Base-by-base conservation (phyloP, 495 filamentous ascomycete genomes). In the Xylaria cubensis region DNA sequence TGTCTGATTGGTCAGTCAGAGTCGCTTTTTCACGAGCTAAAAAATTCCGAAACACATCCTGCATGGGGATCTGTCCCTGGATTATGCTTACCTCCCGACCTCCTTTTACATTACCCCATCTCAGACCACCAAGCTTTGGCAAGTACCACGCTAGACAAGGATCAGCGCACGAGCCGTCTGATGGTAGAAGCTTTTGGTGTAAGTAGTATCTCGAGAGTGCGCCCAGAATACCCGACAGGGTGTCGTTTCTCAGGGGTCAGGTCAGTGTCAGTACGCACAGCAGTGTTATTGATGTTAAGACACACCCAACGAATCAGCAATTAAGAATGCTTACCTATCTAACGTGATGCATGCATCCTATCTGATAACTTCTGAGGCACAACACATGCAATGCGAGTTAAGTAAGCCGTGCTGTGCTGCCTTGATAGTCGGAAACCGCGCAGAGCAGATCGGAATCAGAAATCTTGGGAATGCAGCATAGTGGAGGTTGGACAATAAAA, bases 1-100 rank as follows among this genome's bases (percentile, higher is more conserved):
- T 32, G 7, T 74, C 41, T 77, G 24, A 78, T 78, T 78, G 76
- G 76, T 34, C 7, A 67, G 65, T 10, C 50, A 56, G 65, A 50
- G 32, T 36, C 29, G 9, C 17, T 2, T 17, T 26, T 39, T 36
- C 7, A 56, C 17, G 36, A 67, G 65, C 41, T 53, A 67, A 56
- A 67, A n/a, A n/a, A 17, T 21, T 56, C 50, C 36, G 65, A 67
- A 67, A 67, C 65, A 44, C 48, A 56, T 44, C 36, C 29, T 67
- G 46, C 44, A 17, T 53, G 48, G 46, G 46, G 64, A 3, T 13
- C 29, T 50, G 13, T 34, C 32, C 24, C 32, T 64, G 62, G 64
- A 46, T 51, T 53, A 29, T 51, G 6, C 44, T 29, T 29, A 29
- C 32, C 42, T n/a, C 24, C 24, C n/a, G n/a, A n/a, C n/a, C n/a